phyloP scores from a whole-genome alignment of 768 basidiomycete genomes.

The Boletus rufocinnamomeus region DNA sequence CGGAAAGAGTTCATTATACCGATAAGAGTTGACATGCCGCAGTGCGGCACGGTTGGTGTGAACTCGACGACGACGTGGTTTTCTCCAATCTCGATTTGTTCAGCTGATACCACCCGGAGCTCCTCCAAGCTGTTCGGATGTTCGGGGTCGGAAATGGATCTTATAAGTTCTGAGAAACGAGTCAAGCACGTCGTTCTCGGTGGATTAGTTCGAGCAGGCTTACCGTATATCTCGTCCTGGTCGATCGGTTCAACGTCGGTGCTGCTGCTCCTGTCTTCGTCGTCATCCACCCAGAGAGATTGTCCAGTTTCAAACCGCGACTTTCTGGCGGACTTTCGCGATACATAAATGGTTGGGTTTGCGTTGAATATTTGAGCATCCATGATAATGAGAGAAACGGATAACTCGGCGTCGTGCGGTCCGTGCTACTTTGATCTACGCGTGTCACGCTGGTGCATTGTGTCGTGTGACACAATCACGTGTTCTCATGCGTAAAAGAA shows the following conservation, averaged over 20 bases:
- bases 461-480: slow-evolving; percentile 29
- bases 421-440: slow-evolving; percentile 5
- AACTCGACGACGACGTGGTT: slow-evolving; percentile 86
- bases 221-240: slow-evolving; percentile 91
- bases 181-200: slow-evolving; percentile 1
- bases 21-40: slow-evolving; percentile 96
- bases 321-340: slow-evolving; percentile 48
- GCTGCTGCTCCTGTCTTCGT: slow-evolving; percentile 39
- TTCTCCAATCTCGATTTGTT: slow-evolving; percentile 68
- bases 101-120: slow-evolving; percentile 89
- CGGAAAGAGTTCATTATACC: slow-evolving; percentile 45
- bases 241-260: slow-evolving; percentile 72
- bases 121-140: slow-evolving; percentile 94
- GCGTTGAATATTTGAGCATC: slow-evolving; percentile 75
- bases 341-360: slow-evolving; percentile 79
- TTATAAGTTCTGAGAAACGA: slow-evolving; percentile 69
- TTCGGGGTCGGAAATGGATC: slow-evolving; percentile 93
- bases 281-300: slow-evolving; percentile 61
- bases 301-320: slow-evolving; percentile 42
- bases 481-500: slow-evolving; percentile 9
- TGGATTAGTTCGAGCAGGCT: slow-evolving; percentile 6
- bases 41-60: slow-evolving; percentile 97
- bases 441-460: slow-evolving; percentile 16
- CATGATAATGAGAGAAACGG: slow-evolving; percentile 36
- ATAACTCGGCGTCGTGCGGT: not conserved